Base-by-base conservation (phyloP, 179 eudicot species). In the Amaranthus tricolor region DNA sequence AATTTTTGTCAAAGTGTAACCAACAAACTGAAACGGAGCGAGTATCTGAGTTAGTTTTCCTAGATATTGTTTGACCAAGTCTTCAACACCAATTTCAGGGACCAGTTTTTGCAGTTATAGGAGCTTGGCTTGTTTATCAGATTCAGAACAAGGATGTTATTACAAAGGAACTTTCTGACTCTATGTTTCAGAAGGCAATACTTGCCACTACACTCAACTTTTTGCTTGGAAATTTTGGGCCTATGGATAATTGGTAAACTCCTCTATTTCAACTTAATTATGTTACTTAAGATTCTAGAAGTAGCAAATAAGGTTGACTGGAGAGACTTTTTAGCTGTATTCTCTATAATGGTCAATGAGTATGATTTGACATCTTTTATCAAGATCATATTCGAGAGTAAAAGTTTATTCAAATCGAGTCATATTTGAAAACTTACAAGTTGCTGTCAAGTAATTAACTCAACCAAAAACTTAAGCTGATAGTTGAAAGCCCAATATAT, bases 121-220 rank as follows among this genome's bases (percentile, higher is more conserved):
- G 96, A 53, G 92, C 98, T 64, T 93, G 94, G 94, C 88, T 93
- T 17, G 76, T 88, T 66, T 86, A 88, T 75, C 98, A 91, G 69
- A 58, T 84, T 45, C 92, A 84, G 72, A 89, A 91, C 87, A 89
- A 81, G 78, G 87, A 82, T 77, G 80, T 80, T n/a, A 62, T 73
- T 7, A 16, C 74, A 12, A 87, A 82, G 69, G 85, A 84, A 53
- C 78, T 78, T 70, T 83, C 76, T n/a, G 90, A 91, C 44, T 83
- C 75, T 62, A 84, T 89, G 94, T 84, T 84, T 77, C 84, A 71
- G 74, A 91, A 88, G 75, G 94, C 98, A 56, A 31, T 88, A 14
- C 71, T 91, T 67, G 90, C 86, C 55, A 86, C 96, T 40, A 77
- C 83, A 45, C 73, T 85, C 58, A 87, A 88, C 85, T 93, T 77